Evolutionary conservation across 1,139 yeast genomes (phyloP).

Genomic region (Nakaseomyces kungkrabaensis): DNA sequence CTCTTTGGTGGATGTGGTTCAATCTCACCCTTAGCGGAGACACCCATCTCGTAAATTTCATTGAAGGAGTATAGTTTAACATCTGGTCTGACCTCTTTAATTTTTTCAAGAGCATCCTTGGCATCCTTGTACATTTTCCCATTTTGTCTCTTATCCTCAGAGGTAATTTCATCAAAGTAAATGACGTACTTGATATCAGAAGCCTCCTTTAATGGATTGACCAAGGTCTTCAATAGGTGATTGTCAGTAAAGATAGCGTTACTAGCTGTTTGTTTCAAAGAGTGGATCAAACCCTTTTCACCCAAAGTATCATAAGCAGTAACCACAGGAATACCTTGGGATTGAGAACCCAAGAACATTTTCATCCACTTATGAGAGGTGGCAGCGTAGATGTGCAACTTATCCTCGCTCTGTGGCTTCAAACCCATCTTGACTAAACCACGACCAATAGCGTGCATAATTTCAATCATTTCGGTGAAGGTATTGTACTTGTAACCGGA

Average conservation of each 20-base stretch:
- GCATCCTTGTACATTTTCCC: slow-evolving; percentile 54
- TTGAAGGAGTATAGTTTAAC: slow-evolving; percentile 53
- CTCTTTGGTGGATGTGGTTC: slow-evolving; percentile 45
- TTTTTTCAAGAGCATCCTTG: slow-evolving; percentile 43
- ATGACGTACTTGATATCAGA: slow-evolving; percentile 55
- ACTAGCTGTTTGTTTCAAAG: slow-evolving; percentile 73
- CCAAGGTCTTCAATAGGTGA: slow-evolving; percentile 50
- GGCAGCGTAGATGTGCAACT: slow-evolving; percentile 74
- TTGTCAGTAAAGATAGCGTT: slow-evolving; percentile 77
- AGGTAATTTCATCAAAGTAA: slow-evolving; percentile 53
- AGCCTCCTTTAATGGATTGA: slow-evolving; percentile 64
- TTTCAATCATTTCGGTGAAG: slow-evolving; percentile 45
- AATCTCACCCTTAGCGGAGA: slow-evolving; percentile 33
- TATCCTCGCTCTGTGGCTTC: slow-evolving; percentile 49
- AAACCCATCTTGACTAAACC: slow-evolving; percentile 73
- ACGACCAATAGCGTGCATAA: slow-evolving; percentile 51
- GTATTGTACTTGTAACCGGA: slow-evolving; percentile 60
- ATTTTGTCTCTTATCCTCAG: slow-evolving; percentile 51
- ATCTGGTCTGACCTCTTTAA: slow-evolving; percentile 62
- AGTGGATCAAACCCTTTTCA: slow-evolving; percentile 80
- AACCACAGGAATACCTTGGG: slow-evolving; percentile 78
- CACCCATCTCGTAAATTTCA: slow-evolving; percentile 61
- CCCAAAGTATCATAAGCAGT: slow-evolving; percentile 98
- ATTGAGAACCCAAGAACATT: slow-evolving; percentile 63
- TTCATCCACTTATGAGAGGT: slow-evolving; percentile 89